Evolutionary conservation across 352 stramenopile species (phyloP).

Genomic region (Globisporangium spiculum): DNA sequence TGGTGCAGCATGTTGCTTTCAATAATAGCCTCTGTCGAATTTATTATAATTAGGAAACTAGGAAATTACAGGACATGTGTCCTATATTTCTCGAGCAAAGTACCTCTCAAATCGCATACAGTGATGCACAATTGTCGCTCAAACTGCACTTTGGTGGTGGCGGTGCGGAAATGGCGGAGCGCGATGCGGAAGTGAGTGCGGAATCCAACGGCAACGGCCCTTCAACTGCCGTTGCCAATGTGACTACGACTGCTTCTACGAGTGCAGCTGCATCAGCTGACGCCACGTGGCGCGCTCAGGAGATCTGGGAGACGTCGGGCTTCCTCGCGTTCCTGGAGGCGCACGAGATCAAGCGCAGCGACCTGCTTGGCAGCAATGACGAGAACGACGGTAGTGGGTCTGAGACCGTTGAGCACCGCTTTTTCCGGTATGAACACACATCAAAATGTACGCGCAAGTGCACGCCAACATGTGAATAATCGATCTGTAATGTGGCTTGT

Average conservation of each 20-base stretch:
- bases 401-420: constrained; percentile 36
- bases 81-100: not conserved
- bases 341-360: constrained; percentile 43
- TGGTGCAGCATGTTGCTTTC: not conserved
- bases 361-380: constrained; percentile 30
- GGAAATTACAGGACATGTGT: not conserved
- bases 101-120: not conserved
- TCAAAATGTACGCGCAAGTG: not conserved
- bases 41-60: not conserved
- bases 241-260: not conserved
- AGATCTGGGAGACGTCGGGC: constrained; percentile 39
- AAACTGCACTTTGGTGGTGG: not conserved
- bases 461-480: not conserved
- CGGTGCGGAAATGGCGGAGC: not conserved
- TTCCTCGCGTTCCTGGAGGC: constrained; percentile 58
- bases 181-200: not conserved
- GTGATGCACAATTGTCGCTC: not conserved
- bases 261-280: not conserved
- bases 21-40: not conserved
- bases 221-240: not conserved
- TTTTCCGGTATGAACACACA: constrained; percentile 45
- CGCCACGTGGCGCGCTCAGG: constrained; percentile 32
- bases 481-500: not conserved
- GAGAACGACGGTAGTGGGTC: constrained; percentile 3
- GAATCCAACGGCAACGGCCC: not conserved